phyloP scores from a whole-genome alignment of 2,329 filamentous ascomycete genomes.

The Cladosporium cucumerinum region DNA sequence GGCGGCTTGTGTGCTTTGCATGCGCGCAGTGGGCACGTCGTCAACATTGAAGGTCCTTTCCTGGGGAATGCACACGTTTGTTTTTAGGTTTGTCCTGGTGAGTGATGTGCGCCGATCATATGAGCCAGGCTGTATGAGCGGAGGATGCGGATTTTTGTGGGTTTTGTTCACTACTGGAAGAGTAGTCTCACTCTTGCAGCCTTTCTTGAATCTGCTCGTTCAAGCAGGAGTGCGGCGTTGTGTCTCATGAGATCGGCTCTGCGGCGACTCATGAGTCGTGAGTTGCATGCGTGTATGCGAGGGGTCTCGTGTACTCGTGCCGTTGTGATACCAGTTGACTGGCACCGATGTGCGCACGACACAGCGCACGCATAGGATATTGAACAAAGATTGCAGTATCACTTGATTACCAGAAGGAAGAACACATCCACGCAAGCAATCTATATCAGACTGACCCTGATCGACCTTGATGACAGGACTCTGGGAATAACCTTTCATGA shows the following conservation, averaged over 20 bases:
- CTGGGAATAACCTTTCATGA: not conserved
- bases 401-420: not conserved
- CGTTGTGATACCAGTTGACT: not conserved
- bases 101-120: not conserved
- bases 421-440: not conserved
- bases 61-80: not conserved
- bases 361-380: not conserved
- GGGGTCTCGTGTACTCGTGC: not conserved
- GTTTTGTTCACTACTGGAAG: not conserved
- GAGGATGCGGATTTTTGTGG: not conserved
- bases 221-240: not conserved
- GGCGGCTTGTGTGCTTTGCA: not conserved
- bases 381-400: not conserved
- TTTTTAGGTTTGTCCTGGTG: not conserved
- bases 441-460: constrained; percentile 3
- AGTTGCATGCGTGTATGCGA: not conserved
- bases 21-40: not conserved
- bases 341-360: not conserved
- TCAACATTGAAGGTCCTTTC: not conserved
- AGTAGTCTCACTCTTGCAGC: not conserved
- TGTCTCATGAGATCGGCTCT: not conserved
- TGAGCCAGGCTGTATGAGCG: not conserved
- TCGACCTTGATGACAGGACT: not conserved
- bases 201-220: not conserved
- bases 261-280: not conserved